Percentiles rank a stretch among this genome's conserved stretches.
phyloP scores from a whole-genome alignment of 345 rosid species.

The Salix udensis region DNA sequence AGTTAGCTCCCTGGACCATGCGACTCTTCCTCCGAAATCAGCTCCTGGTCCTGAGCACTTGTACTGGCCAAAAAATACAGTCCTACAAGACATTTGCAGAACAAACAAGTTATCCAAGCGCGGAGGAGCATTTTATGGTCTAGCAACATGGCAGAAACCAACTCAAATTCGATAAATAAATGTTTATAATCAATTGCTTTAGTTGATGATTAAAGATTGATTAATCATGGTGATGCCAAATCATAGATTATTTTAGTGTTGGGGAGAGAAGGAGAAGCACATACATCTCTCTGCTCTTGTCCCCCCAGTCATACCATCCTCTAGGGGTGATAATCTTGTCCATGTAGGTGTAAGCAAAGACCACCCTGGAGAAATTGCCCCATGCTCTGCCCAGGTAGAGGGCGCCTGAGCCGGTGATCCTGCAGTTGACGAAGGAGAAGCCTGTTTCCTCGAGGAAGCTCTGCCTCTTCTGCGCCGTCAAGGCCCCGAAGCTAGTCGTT shows the following conservation, averaged over 20 bases:
- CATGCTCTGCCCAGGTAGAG: constrained; percentile 45
- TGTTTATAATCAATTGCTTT: not conserved
- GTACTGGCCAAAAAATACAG: constrained; percentile 46
- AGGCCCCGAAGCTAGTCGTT: constrained; percentile 32
- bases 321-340: constrained; percentile 27
- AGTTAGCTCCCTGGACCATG: constrained; percentile 46
- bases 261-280: not conserved
- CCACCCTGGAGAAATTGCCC: constrained; percentile 43
- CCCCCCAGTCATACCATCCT: constrained; percentile 50
- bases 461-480: constrained; percentile 40
- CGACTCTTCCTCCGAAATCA: constrained; percentile 34
- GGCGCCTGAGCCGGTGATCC: constrained; percentile 37
- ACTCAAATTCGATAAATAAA: not conserved
- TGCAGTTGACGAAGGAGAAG: constrained; percentile 41
- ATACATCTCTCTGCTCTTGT: constrained; percentile 35
- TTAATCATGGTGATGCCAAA: not conserved
- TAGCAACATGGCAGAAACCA: not conserved
- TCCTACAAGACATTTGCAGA: constrained; percentile 25
- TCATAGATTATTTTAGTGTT: no score
- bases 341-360: constrained; percentile 40
- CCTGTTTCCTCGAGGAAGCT: constrained; percentile 37
- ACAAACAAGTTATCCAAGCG: not conserved
- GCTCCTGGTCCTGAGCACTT: constrained; percentile 49
- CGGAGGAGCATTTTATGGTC: not conserved
- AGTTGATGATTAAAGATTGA: not conserved